Evolutionary conservation across 2,329 filamentous ascomycete species (phyloP).

Genomic region (Alternaria sp.): DNA sequence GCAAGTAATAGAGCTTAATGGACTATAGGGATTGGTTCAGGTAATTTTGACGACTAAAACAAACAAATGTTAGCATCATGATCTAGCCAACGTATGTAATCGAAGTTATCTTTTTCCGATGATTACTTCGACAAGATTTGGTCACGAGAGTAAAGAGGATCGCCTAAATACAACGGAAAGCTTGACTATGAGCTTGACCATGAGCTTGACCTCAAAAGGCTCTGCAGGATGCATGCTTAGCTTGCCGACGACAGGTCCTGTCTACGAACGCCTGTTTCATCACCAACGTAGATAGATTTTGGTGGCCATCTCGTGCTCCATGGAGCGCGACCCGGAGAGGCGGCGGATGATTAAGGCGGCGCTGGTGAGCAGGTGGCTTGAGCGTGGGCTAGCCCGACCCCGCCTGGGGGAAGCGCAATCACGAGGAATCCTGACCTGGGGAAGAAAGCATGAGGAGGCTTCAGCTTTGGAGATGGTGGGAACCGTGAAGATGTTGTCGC

Average conservation of each 20-base stretch:
- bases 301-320: not conserved
- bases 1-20: not conserved
- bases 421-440: not conserved
- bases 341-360: not conserved
- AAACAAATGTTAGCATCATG: not conserved
- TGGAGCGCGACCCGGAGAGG: not conserved
- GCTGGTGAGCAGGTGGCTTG: conserved; percentile 6
- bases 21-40: not conserved
- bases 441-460: not conserved
- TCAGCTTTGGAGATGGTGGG: not conserved
- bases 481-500: not conserved
- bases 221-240: not conserved
- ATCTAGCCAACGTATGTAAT: not conserved
- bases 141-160: not conserved
- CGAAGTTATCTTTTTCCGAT: not conserved
- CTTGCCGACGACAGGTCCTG: not conserved
- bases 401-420: conserved; percentile 6
- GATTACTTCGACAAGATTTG: not conserved
- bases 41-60: not conserved
- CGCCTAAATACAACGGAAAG: not conserved
- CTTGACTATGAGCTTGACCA: not conserved
- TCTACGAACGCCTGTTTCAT: not conserved
- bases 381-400: conserved; percentile 12
- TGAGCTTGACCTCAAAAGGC: not conserved
- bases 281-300: not conserved